Percentiles rank a stretch among this genome's conserved stretches.
These are phyloP conservation scores for Chlorella sp. DNA, from an alignment of 139 green algal genomes.

Conservation along the genomic window DNA sequence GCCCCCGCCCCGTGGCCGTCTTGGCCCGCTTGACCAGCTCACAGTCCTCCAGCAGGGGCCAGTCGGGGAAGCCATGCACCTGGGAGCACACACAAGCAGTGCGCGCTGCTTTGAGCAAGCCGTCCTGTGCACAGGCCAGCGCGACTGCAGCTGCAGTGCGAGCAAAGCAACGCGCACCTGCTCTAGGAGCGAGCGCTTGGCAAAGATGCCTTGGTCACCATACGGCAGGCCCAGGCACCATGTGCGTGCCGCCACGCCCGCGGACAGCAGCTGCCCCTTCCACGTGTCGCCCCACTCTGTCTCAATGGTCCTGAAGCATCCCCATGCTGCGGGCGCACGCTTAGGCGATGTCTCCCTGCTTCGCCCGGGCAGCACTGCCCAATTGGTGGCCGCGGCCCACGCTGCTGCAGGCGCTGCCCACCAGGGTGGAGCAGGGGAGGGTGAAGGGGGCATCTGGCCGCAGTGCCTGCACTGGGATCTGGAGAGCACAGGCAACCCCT, in stretches of 20 bases:
- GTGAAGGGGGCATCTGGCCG: too few relatives aligned
- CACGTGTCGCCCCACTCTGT: constrained; percentile 24
- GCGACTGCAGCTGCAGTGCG: neutral
- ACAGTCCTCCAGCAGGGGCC: constrained; percentile 62
- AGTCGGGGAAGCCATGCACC: constrained; percentile 43
- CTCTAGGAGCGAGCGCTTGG: constrained; percentile 19
- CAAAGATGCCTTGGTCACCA: constrained; percentile 66
- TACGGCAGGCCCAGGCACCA: constrained; percentile 38
- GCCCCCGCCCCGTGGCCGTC: constrained; percentile 7
- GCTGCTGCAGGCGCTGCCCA: too few relatives aligned
- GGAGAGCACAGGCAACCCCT: too few relatives aligned
- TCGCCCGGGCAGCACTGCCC: too few relatives aligned
- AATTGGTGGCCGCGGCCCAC: too few relatives aligned
- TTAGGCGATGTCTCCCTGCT: too few relatives aligned
- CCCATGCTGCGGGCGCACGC: too few relatives aligned
- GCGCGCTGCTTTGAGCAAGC: neutral
- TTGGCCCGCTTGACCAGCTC: constrained; percentile 52
- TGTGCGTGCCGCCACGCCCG: constrained; percentile 40
- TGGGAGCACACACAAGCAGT: neutral
- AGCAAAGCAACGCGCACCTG: constrained; percentile 12
- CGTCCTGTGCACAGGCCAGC: neutral
- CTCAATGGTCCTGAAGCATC: constrained; percentile 52
- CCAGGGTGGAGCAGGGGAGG: too few relatives aligned
- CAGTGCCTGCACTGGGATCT: too few relatives aligned
- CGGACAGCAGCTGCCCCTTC: constrained; percentile 10